Base-by-base conservation (phyloP, 208 protist species). In the Leptomonas pyrrhocoris region DNA sequence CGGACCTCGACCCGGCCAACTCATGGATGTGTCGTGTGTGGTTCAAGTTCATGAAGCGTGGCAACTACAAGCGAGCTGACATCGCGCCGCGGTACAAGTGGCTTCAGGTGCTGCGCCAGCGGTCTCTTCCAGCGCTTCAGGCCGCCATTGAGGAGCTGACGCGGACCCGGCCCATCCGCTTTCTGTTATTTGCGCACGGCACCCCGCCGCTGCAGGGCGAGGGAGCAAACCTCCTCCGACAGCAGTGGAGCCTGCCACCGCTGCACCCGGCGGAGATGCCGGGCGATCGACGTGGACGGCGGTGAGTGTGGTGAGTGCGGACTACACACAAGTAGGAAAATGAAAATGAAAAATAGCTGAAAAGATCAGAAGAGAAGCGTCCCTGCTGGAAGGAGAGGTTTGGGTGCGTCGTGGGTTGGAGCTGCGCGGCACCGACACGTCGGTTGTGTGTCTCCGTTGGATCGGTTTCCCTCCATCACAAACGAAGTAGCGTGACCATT, bases 21-120 rank as follows among this genome's bases (percentile, higher is more conserved):
- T 84, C 81, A 21, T 93, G 90, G 86, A 86, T 95, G 85, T 94
- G 90, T 49, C 90, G 90, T 8, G 88, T 95, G 57, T 95, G 87
- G 86, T 95, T 95, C 63, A 95, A 95, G 77, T 91, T 95, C 40
- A 92, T 94, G 88, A 90, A 90, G 74, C 51, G 59, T 25, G 90
- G 90, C 53, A 75, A 93, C 71, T 81, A 94, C 81, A 93, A 91
- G 63, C 84, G 84, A 45, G 78, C 78, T 13, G 86, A 91, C 64
- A 2, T 84, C 27, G 81, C 86, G 25, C 90, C 90, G 48, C 80
- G 86, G 38, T 87, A 85, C 64, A 93, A 93, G 74, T 92, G 84
- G 82, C 65, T 84, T 30, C 83, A 90, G 57, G 75, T 95, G 40
- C 71, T 80, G 54, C 72, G 64, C 13, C 77, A 90, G 54, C 76